A percentile compares a stretch with the other conserved stretches of the same genome.
Conservation (phyloP, 495 filamentous ascomycete species). For the Neurospora tetraspora region DNA sequence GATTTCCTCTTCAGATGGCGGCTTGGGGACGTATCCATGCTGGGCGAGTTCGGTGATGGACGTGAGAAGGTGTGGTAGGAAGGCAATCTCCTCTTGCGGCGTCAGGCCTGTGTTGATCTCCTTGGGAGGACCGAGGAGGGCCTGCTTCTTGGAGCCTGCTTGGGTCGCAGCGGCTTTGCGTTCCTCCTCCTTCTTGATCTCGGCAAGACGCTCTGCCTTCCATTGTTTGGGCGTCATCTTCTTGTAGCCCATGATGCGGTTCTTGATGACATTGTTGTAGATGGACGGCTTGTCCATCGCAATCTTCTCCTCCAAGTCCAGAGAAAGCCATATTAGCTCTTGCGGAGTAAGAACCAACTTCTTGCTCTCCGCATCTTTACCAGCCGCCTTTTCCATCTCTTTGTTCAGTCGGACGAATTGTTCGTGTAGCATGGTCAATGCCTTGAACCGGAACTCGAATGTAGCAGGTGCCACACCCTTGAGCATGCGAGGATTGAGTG, state of each 20-base stretch:
- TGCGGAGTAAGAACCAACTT: conserved; percentile 51
- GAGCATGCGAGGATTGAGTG: conserved; percentile 74
- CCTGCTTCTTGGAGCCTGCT: conserved; percentile 11
- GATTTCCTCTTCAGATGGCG: conserved; percentile 44
- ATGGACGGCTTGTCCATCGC: conserved; percentile 56
- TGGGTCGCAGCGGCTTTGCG: conserved; percentile 6
- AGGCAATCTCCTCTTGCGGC: conserved; percentile 52
- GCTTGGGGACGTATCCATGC: conserved; percentile 63
- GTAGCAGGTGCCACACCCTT: conserved; percentile 53
- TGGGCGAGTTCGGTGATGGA: conserved; percentile 47
- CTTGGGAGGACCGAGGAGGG: conserved; percentile 24
- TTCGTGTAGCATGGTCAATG: conserved; percentile 64
- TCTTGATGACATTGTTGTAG: conserved; percentile 75
- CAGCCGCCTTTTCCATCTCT: conserved; percentile 43
- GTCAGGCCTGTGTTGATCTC: conserved; percentile 58
- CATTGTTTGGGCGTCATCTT: conserved; percentile 63
- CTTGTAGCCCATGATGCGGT: conserved; percentile 60
- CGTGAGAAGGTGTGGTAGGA: conserved; percentile 50
- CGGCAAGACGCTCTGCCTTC: conserved; percentile 35
- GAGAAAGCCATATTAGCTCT: conserved; percentile 63
- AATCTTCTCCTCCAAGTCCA: conserved; percentile 76
- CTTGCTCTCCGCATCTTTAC: conserved; percentile 20
- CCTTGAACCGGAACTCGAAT: conserved; percentile 55
- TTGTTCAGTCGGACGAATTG: conserved; percentile 65
- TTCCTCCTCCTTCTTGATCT: conserved; percentile 20